Conservation (phyloP, 2,329 filamentous ascomycete genomes). For the Arthrobotrys iridis region DNA sequence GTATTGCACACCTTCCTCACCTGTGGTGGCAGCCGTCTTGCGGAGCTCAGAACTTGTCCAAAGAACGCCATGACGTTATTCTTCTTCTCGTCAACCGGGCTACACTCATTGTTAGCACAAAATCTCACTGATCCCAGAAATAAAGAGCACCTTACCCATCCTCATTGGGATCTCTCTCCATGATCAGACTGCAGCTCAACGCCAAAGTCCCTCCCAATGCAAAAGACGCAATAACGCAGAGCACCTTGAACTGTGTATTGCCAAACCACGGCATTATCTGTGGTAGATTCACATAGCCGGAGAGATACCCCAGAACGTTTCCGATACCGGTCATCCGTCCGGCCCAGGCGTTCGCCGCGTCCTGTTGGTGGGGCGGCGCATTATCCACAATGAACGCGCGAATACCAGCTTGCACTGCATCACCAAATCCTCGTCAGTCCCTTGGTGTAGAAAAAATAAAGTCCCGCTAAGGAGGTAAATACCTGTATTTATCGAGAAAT, state of each 20-base stretch:
- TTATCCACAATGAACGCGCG: conserved; percentile 94
- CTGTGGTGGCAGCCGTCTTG: conserved; percentile 81
- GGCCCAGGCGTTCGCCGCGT: conserved; percentile 92
- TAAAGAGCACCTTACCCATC: conserved; percentile 36
- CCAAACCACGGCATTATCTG: conserved; percentile 77
- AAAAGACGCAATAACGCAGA: conserved; percentile 84
- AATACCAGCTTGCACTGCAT: conserved; percentile 83
- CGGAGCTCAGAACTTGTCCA: conserved; percentile 77
- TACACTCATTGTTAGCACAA: conserved; percentile 65
- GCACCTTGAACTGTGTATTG: conserved; percentile 88
- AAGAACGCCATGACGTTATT: conserved; percentile 82
- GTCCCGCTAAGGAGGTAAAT: conserved; percentile 52
- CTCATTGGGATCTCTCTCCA: conserved; percentile 79
- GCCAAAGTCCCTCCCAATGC: conserved; percentile 68
- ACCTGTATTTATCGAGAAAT: conserved; percentile 95
- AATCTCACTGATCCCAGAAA: neutral
- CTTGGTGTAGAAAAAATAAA: neutral
- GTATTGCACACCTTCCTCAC: conserved; percentile 83
- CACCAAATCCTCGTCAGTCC: conserved; percentile 16
- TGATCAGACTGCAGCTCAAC: conserved; percentile 68
- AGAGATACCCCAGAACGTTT: conserved; percentile 79
- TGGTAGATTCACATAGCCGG: conserved; percentile 46
- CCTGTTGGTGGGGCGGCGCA: conserved; percentile 90
- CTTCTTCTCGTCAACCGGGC: conserved; percentile 69
- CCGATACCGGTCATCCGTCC: conserved; percentile 85